These are phyloP conservation scores for Arachis monticola DNA, from an alignment of 331 rosid genomes.

Conservation along the genomic window DNA sequence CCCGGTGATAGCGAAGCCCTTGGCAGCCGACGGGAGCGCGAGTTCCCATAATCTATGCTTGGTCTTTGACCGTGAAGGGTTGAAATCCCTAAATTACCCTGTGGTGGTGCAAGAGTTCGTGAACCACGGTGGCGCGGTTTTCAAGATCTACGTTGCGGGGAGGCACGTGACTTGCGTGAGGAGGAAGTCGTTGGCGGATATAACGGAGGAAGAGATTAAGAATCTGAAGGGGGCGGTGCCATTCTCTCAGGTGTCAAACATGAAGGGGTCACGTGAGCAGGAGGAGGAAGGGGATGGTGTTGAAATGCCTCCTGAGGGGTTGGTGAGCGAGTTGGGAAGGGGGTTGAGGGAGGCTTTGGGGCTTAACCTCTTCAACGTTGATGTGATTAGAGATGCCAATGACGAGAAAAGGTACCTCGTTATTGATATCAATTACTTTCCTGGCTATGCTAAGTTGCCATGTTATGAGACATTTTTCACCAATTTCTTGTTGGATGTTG, in stretches of 20 bases:
- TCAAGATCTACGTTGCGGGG: conserved; percentile 77
- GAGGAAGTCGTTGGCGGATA: conserved; percentile 62
- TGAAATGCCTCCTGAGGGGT: conserved; percentile 48
- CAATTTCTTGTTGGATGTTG: conserved; percentile 45
- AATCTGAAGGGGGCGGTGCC: conserved; percentile 36
- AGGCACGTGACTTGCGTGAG: conserved; percentile 54
- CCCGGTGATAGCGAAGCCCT: conserved; percentile 65
- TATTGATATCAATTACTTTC: conserved; percentile 82
- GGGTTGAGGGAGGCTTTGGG: conserved; percentile 52
- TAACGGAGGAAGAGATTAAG: conserved; percentile 36
- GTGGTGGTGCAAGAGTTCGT: conserved; percentile 69
- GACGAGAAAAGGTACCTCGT: conserved; percentile 48
- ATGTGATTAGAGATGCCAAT: conserved; percentile 57
- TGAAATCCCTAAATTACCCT: conserved; percentile 42
- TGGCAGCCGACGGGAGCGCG: conserved; percentile 50
- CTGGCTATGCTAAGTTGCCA: conserved; percentile 61
- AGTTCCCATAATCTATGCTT: conserved; percentile 58
- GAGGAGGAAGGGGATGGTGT: conserved; percentile 34
- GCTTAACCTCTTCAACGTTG: conserved; percentile 68
- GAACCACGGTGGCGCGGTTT: conserved; percentile 75
- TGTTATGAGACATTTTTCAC: conserved; percentile 47
- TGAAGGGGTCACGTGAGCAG: not conserved
- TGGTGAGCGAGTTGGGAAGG: conserved; percentile 48
- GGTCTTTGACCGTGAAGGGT: conserved; percentile 53
- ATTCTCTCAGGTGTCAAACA: conserved; percentile 57